Base-by-base conservation (phyloP, 345 rosid species). In the Populus deltoides region DNA sequence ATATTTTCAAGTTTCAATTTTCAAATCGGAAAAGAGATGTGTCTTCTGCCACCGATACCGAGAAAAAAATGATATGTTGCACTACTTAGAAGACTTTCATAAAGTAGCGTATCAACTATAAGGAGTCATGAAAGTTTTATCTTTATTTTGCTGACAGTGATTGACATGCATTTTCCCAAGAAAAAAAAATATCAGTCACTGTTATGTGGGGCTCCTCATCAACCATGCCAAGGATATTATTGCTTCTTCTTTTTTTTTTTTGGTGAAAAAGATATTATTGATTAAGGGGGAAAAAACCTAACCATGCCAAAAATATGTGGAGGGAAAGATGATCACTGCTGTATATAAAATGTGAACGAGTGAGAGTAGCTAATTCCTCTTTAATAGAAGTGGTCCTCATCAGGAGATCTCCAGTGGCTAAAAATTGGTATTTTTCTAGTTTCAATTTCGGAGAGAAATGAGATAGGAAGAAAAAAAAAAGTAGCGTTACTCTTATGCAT, bases 11-110 rank as follows among this genome's bases (percentile, higher is more conserved):
- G 47, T 11, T 43, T 43, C 47, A 39, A 62, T 51, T 79, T 61
- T 78, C 72, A 76, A 78, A 67, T 75, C 75, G 74, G 74, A 83
- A 83, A 86, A 51, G 72, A 53, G 66, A 65, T 20, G 67, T 22
- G 22, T 67, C 80, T 66, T 79, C 78, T 75, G 63, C 80, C 80
- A 53, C 41, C 66, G 20, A 45, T 67, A 66, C 70, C 49, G 49
- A 78, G 41, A 38, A 73, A 80, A 62, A 45, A 53, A 9, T 4
- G 24, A 69, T 41, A 43, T 41, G 33, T 31, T 70, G 68, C 72
- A 71, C 72, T 75, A 10, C 15, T 66, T 39, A 39, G 73, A 71
- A 66, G 76, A 65, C 76, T 80, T 80, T 76, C 39, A 62, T 66
- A 66, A 75, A 80, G 75, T 71, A 15, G 43, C 72, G 24, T 29